These are phyloP conservation scores for Rhodotorula sp. DNA, from an alignment of 1,284 basidiomycete species.

Conservation along the genomic window DNA sequence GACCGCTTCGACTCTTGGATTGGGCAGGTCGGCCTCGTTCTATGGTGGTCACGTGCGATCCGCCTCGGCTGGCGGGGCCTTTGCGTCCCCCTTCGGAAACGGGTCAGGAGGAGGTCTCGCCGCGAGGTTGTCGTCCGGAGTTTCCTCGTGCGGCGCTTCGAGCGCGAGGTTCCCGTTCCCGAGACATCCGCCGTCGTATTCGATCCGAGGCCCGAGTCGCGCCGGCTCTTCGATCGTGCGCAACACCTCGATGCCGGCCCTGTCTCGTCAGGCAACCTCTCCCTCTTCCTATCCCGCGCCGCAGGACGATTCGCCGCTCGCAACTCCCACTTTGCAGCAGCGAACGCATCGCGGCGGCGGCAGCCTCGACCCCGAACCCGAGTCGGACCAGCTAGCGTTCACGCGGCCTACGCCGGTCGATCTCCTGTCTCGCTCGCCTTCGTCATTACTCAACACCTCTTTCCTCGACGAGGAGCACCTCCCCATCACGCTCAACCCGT, in stretches of 20 bases:
- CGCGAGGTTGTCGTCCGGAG: background rate
- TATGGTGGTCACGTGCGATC: background rate
- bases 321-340: background rate
- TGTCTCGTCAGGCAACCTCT: conserved; percentile 13
- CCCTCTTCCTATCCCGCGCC: conserved; percentile 6
- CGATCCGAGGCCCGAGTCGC: background rate
- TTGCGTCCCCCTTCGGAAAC: too few species aligned
- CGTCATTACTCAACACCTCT: conserved; percentile 30
- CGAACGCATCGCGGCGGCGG: background rate
- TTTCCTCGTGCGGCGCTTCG: conserved; percentile 11
- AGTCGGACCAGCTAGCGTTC: conserved; percentile 5
- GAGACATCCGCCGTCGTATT: conserved; percentile 20
- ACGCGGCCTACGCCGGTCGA: conserved; percentile 34
- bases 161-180: conserved; percentile 37
- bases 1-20: conserved; percentile 25
- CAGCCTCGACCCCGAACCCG: background rate
- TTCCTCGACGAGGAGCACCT: conserved; percentile 38
- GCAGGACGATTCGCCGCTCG: conserved; percentile 2
- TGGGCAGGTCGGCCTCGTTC: conserved; percentile 11
- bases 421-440: conserved; percentile 39
- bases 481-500: conserved; percentile 65
- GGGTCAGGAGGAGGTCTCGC: background rate
- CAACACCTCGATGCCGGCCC: conserved; percentile 21
- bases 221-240: conserved; percentile 10
- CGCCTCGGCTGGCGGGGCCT: background rate